Base-by-base conservation (phyloP, 352 stramenopile genomes). In the Hyaloperonospora brassicae region DNA sequence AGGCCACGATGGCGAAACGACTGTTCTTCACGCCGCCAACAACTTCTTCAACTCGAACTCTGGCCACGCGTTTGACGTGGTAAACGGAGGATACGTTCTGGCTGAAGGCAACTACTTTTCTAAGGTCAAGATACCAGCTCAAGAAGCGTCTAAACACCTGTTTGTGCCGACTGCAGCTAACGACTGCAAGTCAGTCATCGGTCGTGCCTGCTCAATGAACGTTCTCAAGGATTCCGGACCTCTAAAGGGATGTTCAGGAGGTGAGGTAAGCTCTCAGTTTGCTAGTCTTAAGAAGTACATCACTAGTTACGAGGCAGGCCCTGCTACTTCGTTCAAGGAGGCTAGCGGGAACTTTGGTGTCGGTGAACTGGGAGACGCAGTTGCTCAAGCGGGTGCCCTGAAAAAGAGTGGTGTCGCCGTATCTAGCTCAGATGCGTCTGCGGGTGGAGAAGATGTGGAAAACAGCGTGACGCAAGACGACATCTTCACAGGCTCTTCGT, bases 21-120 rank as follows among this genome's bases (percentile, higher is more conserved):
- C 34, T 12, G 49, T 64, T 23, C 51, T 65, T 17, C 57, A 69
- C 31, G 57, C 45, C 8, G 52, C 52, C 21, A 68, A 67, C 52
- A 66, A 73, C 38, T 67, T 68, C 49, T 59, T 62, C 21, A 40
- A 34, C 12, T 41, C 57, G 24, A 62, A 57, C n/a, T 50, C 55
- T n/a, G 57, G 50, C n/a, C 54, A 59, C 17, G 47, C 44, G 7
- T 66, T 70, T 24, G 62, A 65, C 11, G 49, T 66, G 14, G 52
- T 38, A 0, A 30, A 27, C 4, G 40, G 30, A 3, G 57, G 41
- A 10, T 71, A 62, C 31, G 59, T 64, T 2, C 21, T 71, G n/a
- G 50, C 55, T 1, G 63, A 71, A 48, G 63, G 59, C 24, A 66
- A 69, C 45, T 70, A 67, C 53, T 62, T 72, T 22, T 52, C 59